phyloP scores from a whole-genome alignment of 192 early-diverging fungal genomes.

The Glomus cerebriforme region DNA sequence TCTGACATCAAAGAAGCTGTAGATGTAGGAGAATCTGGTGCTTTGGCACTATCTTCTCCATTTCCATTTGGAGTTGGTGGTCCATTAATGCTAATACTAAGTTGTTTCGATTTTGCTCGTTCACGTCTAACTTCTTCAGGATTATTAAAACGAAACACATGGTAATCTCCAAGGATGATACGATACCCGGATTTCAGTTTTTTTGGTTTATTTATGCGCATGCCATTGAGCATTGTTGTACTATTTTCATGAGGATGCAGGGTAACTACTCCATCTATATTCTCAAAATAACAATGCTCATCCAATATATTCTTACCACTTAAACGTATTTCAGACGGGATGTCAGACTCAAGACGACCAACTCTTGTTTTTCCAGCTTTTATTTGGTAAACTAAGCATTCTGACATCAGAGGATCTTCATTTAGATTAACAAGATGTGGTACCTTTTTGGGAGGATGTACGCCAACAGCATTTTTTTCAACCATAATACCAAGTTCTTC shows the following conservation, averaged over 20 bases:
- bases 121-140: conserved; percentile 78
- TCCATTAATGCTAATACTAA: conserved; percentile 32
- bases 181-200: conserved; percentile 72
- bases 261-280: conserved; percentile 57
- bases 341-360: conserved; percentile 50
- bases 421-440: conserved; percentile 90
- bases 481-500: conserved; percentile 79
- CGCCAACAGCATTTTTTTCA: conserved; percentile 69
- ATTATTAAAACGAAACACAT: conserved; percentile 85
- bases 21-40: conserved; percentile 40
- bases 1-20: conserved; percentile 51
- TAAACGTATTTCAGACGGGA: conserved; percentile 58
- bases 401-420: conserved; percentile 87
- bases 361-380: conserved; percentile 73
- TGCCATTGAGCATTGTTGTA: conserved; percentile 80
- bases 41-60: conserved; percentile 42
- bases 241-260: conserved; percentile 59
- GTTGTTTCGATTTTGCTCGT: conserved; percentile 42
- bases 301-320: conserved; percentile 61
- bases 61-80: conserved; percentile 26
- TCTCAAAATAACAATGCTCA: conserved; percentile 76
- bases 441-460: conserved; percentile 73
- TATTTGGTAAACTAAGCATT: conserved; percentile 88
- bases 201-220: conserved; percentile 57
- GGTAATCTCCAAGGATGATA: conserved; percentile 77